These are phyloP conservation scores for Bothriochloa decipiens DNA, from an alignment of 176 grass and related monocot species.

Conservation along the genomic window DNA sequence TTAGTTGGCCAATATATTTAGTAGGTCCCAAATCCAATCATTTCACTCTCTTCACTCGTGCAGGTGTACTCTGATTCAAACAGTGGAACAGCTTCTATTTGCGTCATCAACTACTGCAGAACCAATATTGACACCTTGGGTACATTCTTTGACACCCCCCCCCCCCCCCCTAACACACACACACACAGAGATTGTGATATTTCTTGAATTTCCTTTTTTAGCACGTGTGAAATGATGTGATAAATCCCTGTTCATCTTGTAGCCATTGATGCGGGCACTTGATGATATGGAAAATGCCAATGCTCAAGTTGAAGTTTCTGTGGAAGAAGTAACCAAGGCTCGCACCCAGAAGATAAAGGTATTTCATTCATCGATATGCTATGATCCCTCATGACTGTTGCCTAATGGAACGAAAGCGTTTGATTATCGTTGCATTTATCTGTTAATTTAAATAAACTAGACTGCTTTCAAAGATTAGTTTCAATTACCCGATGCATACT, in stretches of 20 bases:
- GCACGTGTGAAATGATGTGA: not conserved
- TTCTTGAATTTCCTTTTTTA: slow-evolving; percentile 27
- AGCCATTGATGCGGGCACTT: slow-evolving; percentile 91
- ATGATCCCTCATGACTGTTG: not conserved
- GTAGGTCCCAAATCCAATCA: not conserved
- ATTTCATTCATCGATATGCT: slow-evolving; percentile 24
- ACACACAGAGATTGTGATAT: slow-evolving; percentile 14
- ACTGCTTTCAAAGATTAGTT: not conserved
- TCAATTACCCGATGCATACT: not conserved
- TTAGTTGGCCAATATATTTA: slow-evolving; percentile 8
- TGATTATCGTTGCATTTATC: slow-evolving; percentile 17
- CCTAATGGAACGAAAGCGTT: not conserved
- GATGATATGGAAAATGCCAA: slow-evolving; percentile 99
- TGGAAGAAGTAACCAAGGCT: slow-evolving; percentile 94
- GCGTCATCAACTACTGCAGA: slow-evolving; percentile 90
- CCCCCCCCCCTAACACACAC: too few relatives aligned
- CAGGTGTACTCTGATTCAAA: slow-evolving; percentile 97
- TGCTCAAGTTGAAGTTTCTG: slow-evolving; percentile 85
- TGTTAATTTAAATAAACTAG: slow-evolving; percentile 8
- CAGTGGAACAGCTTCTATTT: slow-evolving; percentile 89
- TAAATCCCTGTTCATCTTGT: slow-evolving; percentile 27
- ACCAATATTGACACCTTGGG: slow-evolving; percentile 92
- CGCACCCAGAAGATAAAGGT: slow-evolving; percentile 97
- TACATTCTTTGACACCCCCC: slow-evolving; percentile 45
- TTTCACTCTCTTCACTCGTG: slow-evolving; percentile 39